A percentile compares a stretch with the other conserved stretches of the same genome.
These are phyloP conservation scores for Camelina neglecta DNA, from an alignment of 345 rosid genomes.

Conservation along the genomic window DNA sequence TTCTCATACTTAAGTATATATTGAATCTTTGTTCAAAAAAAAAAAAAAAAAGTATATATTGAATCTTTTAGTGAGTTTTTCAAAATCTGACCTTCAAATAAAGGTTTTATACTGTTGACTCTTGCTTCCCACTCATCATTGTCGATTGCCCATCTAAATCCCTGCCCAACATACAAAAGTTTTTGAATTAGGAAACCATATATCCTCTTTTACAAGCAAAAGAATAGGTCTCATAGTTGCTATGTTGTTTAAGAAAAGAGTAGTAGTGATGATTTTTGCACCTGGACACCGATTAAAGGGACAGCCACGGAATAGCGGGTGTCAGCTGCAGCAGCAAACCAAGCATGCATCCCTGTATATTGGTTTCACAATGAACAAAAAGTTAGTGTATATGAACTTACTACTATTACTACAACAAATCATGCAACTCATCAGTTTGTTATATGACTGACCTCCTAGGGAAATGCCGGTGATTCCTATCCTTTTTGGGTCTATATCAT, in stretches of 20 bases:
- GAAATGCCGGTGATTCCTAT: constrained; percentile 95
- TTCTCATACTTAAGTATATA: not conserved
- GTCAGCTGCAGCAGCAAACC: constrained; percentile 91
- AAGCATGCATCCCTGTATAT: constrained; percentile 89
- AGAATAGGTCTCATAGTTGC: not conserved
- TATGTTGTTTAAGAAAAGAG: not conserved
- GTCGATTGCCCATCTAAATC: constrained; percentile 88
- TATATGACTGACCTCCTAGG: constrained; percentile 75
- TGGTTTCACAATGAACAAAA: constrained; percentile 13
- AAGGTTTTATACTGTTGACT: constrained; percentile 74
- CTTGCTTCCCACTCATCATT: constrained; percentile 83
- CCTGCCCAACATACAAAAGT: constrained; percentile 51
- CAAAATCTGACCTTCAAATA: constrained; percentile 72
- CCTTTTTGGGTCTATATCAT: constrained; percentile 73
- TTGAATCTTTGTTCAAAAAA: not conserved
- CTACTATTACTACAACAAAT: not conserved
- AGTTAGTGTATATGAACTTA: not conserved
- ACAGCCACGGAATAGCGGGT: constrained; percentile 68
- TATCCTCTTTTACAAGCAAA: not conserved
- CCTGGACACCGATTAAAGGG: constrained; percentile 94
- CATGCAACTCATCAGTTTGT: not conserved
- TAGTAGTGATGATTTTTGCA: constrained; percentile 15
- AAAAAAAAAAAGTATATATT: not conserved
- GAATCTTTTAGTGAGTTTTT: constrained; percentile 2
- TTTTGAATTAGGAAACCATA: not conserved